Base-by-base conservation (phyloP, 83 land plant genomes). In the Picea abies region DNA sequence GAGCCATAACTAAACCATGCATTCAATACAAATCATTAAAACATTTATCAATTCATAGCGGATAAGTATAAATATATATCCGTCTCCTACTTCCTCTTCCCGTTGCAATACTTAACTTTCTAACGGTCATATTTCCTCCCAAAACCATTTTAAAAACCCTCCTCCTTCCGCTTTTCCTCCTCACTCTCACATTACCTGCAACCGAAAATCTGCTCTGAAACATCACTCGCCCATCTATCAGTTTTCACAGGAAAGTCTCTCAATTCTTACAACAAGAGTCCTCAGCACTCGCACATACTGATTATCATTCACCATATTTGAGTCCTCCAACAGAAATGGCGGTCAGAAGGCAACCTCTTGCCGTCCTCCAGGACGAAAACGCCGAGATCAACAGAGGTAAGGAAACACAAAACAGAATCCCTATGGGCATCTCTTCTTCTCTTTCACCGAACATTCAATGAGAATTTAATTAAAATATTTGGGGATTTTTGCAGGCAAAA, bases 301-400 rank as follows among this genome's bases (percentile, higher is more conserved):
- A 49, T 49, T 49, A 49, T 49, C 29, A 15, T 2, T 68, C 73
- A 1, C 37, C 72, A 35, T 15, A 35, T 32, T 69, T 12, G 44
- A 32, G 19, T 12, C 41, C 41, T 4, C 4, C 71, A 32, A 16
- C 44, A 69, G 44, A 41, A 41, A 41, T 41, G 44, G 73, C 73
- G 37, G 44, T 69, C 8, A 35, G 73, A 14, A 69, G 73, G 20
- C 73, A 69, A 39, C 73, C 44, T 6, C 73, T 69, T 37, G 47
- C 73, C 32, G 20, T 69, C 1, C 15, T 69, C 44, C 44, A 69
- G 14, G 73, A 69, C 44, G 44, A 69, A 69, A 69, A 69, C 41
- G 73, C 44, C 41, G 73, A 69, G 73, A 69, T 69, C 41, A 35
- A 69, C 17, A 35, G 44, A 35, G 73, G 73, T 37, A 35, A 69